phyloP scores from a whole-genome alignment of 495 filamentous ascomycete species.

The Aspergillus biplanus region DNA sequence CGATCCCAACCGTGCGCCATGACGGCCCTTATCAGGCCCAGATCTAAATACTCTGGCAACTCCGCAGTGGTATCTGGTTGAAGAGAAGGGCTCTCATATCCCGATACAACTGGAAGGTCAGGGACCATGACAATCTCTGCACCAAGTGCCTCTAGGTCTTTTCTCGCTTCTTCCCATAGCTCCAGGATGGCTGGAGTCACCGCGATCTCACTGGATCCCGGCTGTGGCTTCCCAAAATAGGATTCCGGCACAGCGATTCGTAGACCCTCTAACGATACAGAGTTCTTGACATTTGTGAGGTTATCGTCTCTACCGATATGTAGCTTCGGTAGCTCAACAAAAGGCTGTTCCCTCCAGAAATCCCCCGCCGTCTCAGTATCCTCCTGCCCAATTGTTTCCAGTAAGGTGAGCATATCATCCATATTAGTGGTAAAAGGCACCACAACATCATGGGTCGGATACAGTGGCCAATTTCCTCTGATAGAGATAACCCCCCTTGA shows the following conservation, averaged over 20 bases:
- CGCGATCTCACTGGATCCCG: background rate
- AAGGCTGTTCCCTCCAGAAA: constrained; percentile 24
- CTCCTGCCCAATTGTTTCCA: constrained; percentile 19
- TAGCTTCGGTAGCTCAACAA: constrained; percentile 17
- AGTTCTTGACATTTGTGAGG: background rate
- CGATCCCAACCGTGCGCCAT: constrained; percentile 26
- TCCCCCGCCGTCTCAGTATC: constrained; percentile 10
- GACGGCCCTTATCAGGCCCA: background rate
- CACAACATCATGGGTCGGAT: constrained; percentile 22
- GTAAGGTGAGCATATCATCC: constrained; percentile 20
- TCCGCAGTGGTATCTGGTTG: background rate
- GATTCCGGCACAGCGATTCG: background rate
- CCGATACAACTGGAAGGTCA: constrained; percentile 11
- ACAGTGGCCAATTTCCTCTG: constrained; percentile 24
- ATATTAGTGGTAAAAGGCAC: constrained; percentile 24
- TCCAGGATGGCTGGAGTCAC: background rate
- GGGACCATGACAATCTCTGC: background rate
- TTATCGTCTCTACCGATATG: background rate
- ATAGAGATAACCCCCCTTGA: constrained; percentile 23
- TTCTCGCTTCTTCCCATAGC: background rate
- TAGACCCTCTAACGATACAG: background rate
- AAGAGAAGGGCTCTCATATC: background rate
- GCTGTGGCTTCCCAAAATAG: background rate
- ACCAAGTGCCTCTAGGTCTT: background rate
- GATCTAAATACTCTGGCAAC: background rate